Conservation (phyloP, 805 yeast genomes). For the Candida adriatica region DNA sequence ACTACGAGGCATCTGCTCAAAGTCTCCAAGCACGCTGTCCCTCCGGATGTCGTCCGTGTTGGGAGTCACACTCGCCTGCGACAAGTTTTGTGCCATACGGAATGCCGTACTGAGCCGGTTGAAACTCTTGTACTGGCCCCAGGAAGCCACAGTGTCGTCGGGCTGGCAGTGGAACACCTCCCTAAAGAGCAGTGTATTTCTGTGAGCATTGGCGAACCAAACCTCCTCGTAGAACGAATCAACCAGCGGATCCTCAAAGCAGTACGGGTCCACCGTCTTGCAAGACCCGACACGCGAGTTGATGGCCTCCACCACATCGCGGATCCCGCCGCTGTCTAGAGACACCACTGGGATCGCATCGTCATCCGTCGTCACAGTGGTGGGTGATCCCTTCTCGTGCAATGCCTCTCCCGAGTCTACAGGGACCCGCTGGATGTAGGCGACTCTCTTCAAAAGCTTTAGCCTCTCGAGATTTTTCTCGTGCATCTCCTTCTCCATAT, state of each 20-base stretch:
- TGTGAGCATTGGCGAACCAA: conserved; percentile 77
- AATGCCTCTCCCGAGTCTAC: conserved; percentile 11
- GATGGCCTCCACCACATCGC: conserved; percentile 32
- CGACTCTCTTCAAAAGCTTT: conserved; percentile 62
- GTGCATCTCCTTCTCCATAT: conserved; percentile 31
- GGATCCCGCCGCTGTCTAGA: conserved; percentile 36
- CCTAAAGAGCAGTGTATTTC: conserved; percentile 77
- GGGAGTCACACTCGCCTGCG: conserved; percentile 7
- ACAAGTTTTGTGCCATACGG: conserved; percentile 19
- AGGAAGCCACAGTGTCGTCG: conserved; percentile 79
- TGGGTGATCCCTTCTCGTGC: no score
- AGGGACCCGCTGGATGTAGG: conserved; percentile 62
- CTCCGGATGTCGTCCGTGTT: conserved; percentile 8
- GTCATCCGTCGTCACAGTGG: no score
- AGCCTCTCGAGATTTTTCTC: conserved; percentile 53
- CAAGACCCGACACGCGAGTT: conserved; percentile 30
- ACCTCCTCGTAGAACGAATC: conserved; percentile 78
- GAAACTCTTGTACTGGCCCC: conserved; percentile 83
- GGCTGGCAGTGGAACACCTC: conserved; percentile 92
- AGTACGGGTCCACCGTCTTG: conserved; percentile 76
- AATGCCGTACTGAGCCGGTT: conserved; percentile 57
- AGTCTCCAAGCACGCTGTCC: conserved; percentile 8
- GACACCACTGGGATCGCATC: conserved; percentile 34
- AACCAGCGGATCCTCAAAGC: conserved; percentile 80
- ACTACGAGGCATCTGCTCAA: conserved; percentile 19